Conservation (phyloP, 2,329 filamentous ascomycete species). For the Aspergillus arachidicola region DNA sequence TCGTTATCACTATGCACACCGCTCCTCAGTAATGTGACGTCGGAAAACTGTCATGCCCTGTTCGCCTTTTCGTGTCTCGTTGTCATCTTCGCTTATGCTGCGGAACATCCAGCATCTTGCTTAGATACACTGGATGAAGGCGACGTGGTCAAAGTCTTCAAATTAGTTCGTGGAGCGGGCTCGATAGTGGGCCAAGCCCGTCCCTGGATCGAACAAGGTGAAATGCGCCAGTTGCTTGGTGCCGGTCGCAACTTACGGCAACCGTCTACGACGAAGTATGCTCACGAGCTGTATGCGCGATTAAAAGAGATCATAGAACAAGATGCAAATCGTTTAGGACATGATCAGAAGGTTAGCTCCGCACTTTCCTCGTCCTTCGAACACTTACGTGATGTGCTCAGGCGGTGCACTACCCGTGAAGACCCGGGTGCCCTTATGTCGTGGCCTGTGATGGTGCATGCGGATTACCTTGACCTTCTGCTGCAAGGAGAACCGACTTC, state of each 20-base stretch:
- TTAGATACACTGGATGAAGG: background rate
- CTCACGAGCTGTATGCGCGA: background rate
- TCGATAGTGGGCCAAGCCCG: slow-evolving; percentile 13
- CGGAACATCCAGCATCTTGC: background rate
- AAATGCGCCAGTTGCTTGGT: slow-evolving; percentile 6
- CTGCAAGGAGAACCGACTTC: background rate
- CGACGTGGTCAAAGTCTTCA: slow-evolving; percentile 16
- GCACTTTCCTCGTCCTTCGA: background rate
- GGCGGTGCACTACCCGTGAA: background rate
- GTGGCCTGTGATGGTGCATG: slow-evolving; percentile 11
- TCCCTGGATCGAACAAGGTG: slow-evolving; percentile 16
- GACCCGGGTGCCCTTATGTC: slow-evolving; percentile 9
- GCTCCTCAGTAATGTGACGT: slow-evolving; percentile 11
- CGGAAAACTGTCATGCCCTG: slow-evolving; percentile 15
- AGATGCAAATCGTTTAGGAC: background rate
- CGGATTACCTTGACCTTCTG: slow-evolving; percentile 1
- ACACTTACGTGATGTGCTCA: background rate
- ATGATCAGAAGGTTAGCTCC: background rate
- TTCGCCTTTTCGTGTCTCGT: slow-evolving; percentile 17
- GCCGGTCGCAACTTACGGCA: background rate
- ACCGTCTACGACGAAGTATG: background rate
- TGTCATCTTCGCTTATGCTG: slow-evolving; percentile 11
- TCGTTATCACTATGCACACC: slow-evolving; percentile 14
- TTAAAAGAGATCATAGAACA: background rate
- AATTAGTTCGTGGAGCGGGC: slow-evolving; percentile 9